These are phyloP conservation scores for Hypomyces perniciosus DNA, from an alignment of 2,329 filamentous ascomycete genomes.

Conservation along the genomic window DNA sequence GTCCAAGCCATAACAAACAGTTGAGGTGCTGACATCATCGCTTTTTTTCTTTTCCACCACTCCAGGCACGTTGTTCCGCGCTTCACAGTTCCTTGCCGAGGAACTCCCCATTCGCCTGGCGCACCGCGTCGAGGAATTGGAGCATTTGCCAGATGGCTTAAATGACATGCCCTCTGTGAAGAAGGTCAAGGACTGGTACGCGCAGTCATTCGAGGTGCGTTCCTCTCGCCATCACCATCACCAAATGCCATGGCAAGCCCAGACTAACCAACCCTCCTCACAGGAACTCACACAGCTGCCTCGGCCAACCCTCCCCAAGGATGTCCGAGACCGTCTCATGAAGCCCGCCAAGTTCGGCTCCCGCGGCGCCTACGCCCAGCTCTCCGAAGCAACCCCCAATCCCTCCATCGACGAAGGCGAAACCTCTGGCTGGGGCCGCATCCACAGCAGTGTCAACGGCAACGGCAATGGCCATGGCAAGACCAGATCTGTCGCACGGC, in stretches of 20 bases:
- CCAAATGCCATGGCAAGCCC: not conserved
- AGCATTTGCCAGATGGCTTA: constrained; percentile 86
- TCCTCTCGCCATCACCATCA: constrained; percentile 1
- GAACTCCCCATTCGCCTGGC: constrained; percentile 95
- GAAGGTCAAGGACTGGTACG: constrained; percentile 96
- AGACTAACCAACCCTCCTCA: constrained; percentile 1
- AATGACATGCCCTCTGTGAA: constrained; percentile 97
- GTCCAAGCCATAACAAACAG: constrained; percentile 28
- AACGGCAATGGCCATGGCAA: constrained; percentile 32
- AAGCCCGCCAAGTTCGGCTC: constrained; percentile 53
- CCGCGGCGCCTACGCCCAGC: constrained; percentile 59
- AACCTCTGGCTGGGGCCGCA: constrained; percentile 55
- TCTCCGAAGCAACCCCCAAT: constrained; percentile 81
- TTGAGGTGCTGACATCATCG: constrained; percentile 46
- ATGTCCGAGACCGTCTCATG: constrained; percentile 74
- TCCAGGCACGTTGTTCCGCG: constrained; percentile 87
- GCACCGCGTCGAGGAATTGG: constrained; percentile 91
- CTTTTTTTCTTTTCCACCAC: constrained; percentile 37
- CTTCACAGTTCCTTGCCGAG: constrained; percentile 96
- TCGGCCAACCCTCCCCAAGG: constrained; percentile 67
- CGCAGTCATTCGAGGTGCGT: constrained; percentile 94
- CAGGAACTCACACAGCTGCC: constrained; percentile 88
- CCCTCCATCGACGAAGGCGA: constrained; percentile 83
- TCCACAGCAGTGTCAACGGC: constrained; percentile 37
- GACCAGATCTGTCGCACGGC: constrained; percentile 44